Conservation (phyloP, 257 asterid genomes). For the Penstemon barbatus region DNA sequence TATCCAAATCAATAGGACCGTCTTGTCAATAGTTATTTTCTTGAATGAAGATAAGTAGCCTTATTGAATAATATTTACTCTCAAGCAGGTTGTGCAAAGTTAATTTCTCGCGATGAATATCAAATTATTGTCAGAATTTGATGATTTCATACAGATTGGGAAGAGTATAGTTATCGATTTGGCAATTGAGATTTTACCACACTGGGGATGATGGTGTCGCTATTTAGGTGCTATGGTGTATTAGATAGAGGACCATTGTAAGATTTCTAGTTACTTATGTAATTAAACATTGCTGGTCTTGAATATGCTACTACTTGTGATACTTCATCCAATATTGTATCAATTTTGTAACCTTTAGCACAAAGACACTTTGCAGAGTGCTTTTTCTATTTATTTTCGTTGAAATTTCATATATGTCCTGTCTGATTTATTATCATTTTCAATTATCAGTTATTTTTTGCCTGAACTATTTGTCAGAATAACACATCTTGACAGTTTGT, state of each 20-base stretch:
- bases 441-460: neutral
- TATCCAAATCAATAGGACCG: neutral
- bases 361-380: neutral
- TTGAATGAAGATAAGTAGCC: slow-evolving; percentile 6
- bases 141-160: neutral
- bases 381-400: neutral
- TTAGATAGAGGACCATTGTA: neutral
- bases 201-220: neutral
- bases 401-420: neutral
- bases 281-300: neutral
- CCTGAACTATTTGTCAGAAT: neutral
- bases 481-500: neutral
- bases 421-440: neutral
- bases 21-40: neutral
- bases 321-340: neutral
- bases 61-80: neutral
- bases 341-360: no score
- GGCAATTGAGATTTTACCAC: neutral
- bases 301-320: neutral
- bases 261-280: slow-evolving; percentile 2
- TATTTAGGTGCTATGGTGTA: neutral
- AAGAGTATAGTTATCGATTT: neutral
- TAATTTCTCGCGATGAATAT: neutral
- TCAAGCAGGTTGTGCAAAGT: neutral
- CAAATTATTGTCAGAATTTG: neutral